Percentiles rank a stretch among this genome's conserved stretches.
Evolutionary conservation across 2,329 filamentous ascomycete species (phyloP).

Genomic region (Ophiostoma sp.): DNA sequence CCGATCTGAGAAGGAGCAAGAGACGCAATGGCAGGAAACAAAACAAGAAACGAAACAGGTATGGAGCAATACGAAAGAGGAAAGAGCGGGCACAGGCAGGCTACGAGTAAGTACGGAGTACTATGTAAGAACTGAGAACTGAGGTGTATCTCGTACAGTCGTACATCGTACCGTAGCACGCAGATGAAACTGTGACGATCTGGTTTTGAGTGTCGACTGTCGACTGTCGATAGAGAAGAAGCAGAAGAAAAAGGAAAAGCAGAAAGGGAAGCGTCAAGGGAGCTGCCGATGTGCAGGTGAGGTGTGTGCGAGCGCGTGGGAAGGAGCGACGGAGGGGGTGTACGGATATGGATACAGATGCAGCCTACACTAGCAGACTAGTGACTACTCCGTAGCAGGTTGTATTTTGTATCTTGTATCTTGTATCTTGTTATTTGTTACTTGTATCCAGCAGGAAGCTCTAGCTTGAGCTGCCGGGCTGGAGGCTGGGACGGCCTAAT

Average conservation of each 20-base stretch:
- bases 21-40: background rate
- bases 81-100: background rate
- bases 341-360: background rate
- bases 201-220: background rate
- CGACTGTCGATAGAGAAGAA: background rate
- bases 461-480: background rate
- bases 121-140: background rate
- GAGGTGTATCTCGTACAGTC: background rate
- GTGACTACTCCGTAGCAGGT: background rate
- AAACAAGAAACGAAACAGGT: slow-evolving; percentile 11
- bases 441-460: background rate
- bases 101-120: background rate
- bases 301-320: background rate
- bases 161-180: background rate
- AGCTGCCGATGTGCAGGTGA: slow-evolving; percentile 2
- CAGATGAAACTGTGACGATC: background rate
- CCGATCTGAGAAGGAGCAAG: background rate
- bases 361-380: slow-evolving; percentile 1
- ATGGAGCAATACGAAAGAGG: slow-evolving; percentile 14
- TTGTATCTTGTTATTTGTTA: no score
- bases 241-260: background rate
- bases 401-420: background rate
- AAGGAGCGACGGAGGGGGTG: slow-evolving; percentile 9
- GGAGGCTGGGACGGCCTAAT: no score
- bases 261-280: background rate